phyloP scores from a whole-genome alignment of 495 filamentous ascomycete genomes.

The Arthonia radiata region DNA sequence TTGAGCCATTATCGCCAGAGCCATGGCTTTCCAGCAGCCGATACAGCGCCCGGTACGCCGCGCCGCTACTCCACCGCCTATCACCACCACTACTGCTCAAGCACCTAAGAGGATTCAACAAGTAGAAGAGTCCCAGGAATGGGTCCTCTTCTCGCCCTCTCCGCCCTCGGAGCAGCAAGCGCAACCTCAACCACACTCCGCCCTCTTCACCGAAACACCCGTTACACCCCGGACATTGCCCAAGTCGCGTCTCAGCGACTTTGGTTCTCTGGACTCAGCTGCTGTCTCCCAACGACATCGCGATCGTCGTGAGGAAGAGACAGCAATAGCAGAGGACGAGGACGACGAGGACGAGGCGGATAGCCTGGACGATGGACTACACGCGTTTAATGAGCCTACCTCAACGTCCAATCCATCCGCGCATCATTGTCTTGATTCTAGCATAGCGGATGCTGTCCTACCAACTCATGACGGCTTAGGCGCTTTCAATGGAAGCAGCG shows the following conservation, averaged over 20 bases:
- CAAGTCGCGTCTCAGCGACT: slow-evolving; percentile 54
- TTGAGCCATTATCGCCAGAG: too few species aligned
- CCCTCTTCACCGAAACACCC: slow-evolving; percentile 45
- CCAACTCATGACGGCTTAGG: slow-evolving; percentile 84
- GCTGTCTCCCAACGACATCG: slow-evolving; percentile 22
- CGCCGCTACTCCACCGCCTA: not conserved
- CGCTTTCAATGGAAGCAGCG: slow-evolving; percentile 37
- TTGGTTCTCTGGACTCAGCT: slow-evolving; percentile 55
- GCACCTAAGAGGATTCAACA: not conserved
- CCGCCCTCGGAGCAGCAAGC: too few species aligned
- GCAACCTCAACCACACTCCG: slow-evolving; percentile 36
- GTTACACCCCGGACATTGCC: slow-evolving; percentile 49
- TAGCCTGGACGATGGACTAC: slow-evolving; percentile 71
- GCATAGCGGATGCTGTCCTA: slow-evolving; percentile 36
- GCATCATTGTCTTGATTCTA: too few species aligned
- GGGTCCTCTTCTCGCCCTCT: slow-evolving; percentile 79
- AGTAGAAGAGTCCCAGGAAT: slow-evolving; percentile 54
- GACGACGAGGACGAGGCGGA: slow-evolving; percentile 65
- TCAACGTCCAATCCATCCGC: slow-evolving; percentile 23
- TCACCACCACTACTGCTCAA: not conserved
- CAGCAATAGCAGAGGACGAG: slow-evolving; percentile 32
- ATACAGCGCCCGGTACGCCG: not conserved
- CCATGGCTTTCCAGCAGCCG: not conserved
- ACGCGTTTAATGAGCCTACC: slow-evolving; percentile 52
- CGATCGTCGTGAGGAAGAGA: slow-evolving; percentile 18